Conservation (phyloP, 108 stramenopile genomes). For the Pseudonitzschia multiseries region DNA sequence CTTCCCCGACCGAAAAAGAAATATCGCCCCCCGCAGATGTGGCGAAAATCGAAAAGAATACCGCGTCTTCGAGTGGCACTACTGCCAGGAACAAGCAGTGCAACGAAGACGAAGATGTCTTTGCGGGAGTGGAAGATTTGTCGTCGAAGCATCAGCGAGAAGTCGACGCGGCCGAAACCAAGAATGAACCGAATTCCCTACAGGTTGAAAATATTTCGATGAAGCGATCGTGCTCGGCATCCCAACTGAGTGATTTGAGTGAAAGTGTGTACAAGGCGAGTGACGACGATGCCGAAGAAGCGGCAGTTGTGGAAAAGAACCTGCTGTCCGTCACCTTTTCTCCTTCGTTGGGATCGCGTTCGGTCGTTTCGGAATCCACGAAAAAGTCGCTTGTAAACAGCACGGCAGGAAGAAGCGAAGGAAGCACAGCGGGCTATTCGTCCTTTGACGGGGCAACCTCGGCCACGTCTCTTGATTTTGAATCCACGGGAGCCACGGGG, state of each 20-base stretch:
- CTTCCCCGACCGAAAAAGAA: background rate
- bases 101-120: constrained; percentile 19
- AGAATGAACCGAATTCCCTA: background rate
- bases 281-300: background rate
- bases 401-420: constrained; percentile 1
- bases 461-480: background rate
- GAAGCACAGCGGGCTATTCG: background rate
- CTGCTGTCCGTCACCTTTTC: background rate
- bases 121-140: constrained; percentile 26
- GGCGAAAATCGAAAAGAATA: too few relatives aligned
- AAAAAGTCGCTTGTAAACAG: background rate
- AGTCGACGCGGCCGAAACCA: background rate
- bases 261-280: constrained; percentile 17
- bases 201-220: background rate
- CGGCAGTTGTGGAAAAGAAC: background rate
- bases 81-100: background rate
- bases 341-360: background rate
- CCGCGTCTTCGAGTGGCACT: too few relatives aligned
- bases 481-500: background rate
- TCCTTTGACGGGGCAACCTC: too few relatives aligned
- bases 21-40: background rate
- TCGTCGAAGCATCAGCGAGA: background rate
- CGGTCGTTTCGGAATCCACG: background rate
- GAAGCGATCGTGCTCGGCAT: background rate
- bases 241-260: constrained; percentile 28